These are phyloP conservation scores for Calocera cornea DNA, from an alignment of 768 basidiomycete genomes.

Conservation along the genomic window DNA sequence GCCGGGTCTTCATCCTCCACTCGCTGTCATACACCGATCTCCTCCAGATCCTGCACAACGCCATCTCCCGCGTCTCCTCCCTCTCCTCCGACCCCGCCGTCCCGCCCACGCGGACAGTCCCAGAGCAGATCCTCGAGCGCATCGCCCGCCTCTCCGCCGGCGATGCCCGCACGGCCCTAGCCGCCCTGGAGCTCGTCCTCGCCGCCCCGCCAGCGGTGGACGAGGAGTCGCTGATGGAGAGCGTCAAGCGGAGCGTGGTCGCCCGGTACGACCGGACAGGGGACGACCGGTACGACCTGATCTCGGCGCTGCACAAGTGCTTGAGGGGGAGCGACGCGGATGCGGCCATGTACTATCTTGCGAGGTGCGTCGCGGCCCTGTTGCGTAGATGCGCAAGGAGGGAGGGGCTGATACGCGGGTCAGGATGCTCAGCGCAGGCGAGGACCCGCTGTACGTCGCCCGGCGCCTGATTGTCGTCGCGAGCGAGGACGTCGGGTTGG, in stretches of 20 bases:
- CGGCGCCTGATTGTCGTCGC: constrained; percentile 66
- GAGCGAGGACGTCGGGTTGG: constrained; percentile 74
- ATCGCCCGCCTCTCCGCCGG: constrained; percentile 46
- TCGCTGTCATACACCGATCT: constrained; percentile 54
- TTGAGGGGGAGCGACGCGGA: constrained; percentile 61
- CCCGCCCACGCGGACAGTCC: constrained; percentile 36
- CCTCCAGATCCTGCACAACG: constrained; percentile 41
- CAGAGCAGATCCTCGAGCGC: constrained; percentile 22
- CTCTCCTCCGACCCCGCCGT: constrained; percentile 21
- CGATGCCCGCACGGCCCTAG: constrained; percentile 66
- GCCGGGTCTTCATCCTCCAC: constrained; percentile 66
- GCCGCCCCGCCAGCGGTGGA: constrained; percentile 28
- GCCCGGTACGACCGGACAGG: constrained; percentile 63
- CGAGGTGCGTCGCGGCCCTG: constrained; percentile 25
- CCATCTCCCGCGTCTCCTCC: constrained; percentile 29
- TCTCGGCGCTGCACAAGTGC: constrained; percentile 72
- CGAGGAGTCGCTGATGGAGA: constrained; percentile 39
- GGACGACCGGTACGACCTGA: constrained; percentile 68
- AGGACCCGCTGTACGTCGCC: constrained; percentile 67
- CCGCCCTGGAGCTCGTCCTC: constrained; percentile 58
- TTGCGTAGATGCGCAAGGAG: constrained; percentile 3
- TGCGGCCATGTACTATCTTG: constrained; percentile 81
- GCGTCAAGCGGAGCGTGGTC: constrained; percentile 48
- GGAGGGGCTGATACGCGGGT: not conserved
- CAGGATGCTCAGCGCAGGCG: constrained; percentile 64